Conservation (phyloP, 2,329 filamentous ascomycete species). For the Monilinia vaccinii-corymbosi region DNA sequence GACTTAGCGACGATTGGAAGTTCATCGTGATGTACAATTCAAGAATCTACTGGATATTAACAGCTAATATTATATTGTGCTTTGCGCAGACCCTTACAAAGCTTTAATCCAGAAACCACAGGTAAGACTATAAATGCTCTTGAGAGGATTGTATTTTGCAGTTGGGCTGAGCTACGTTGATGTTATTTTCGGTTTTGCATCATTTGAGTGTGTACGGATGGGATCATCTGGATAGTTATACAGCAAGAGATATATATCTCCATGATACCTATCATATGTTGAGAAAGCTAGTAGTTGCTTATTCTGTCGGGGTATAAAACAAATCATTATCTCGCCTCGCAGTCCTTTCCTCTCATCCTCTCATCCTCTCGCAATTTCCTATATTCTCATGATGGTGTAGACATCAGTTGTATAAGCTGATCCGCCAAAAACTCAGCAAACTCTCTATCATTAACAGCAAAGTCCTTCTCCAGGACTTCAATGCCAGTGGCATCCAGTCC, state of each 20-base stretch:
- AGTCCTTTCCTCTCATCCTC: neutral
- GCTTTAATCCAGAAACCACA: neutral
- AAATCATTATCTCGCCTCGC: neutral
- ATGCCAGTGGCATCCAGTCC: slow-evolving; percentile 42
- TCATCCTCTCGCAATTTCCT: neutral
- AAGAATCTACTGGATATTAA: neutral
- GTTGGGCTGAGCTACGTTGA: neutral
- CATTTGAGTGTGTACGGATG: neutral
- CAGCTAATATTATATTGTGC: neutral
- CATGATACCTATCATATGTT: neutral
- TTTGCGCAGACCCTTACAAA: neutral
- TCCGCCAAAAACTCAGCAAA: slow-evolving; percentile 43
- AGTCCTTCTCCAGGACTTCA: slow-evolving; percentile 38
- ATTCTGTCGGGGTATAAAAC: neutral
- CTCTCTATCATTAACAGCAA: slow-evolving; percentile 44
- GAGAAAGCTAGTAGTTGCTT: neutral
- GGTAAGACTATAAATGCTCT: neutral
- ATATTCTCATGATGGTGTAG: neutral
- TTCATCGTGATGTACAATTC: neutral
- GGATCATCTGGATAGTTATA: neutral
- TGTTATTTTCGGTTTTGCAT: neutral
- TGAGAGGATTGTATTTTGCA: neutral
- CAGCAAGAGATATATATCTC: no score
- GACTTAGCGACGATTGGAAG: no score
- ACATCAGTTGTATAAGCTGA: neutral